These are phyloP conservation scores for Thozetella sp. DNA, from an alignment of 495 filamentous ascomycete species.

Conservation along the genomic window DNA sequence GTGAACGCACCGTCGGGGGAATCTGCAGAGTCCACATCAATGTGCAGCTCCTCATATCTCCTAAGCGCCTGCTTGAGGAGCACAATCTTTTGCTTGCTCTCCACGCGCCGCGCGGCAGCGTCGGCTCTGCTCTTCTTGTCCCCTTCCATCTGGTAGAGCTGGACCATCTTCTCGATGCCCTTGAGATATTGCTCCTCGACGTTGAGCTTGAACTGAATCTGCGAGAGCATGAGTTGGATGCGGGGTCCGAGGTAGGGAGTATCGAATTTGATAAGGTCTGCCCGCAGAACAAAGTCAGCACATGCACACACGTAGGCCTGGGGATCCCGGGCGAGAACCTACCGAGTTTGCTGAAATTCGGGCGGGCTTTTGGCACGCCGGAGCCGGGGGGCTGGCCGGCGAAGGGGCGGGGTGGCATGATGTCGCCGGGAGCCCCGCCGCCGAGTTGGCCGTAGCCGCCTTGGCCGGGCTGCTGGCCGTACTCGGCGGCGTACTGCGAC, in stretches of 20 bases:
- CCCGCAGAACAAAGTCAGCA: conserved; percentile 12
- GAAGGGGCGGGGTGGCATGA: conserved; percentile 87
- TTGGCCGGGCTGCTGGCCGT: conserved; percentile 44
- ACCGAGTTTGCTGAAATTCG: conserved; percentile 98
- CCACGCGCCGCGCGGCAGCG: conserved; percentile 83
- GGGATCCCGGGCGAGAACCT: conserved; percentile 28
- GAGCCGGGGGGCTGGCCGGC: conserved; percentile 70
- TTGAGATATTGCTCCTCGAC: conserved; percentile 99
- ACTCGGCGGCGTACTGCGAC: conserved; percentile 29
- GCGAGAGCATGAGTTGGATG: conserved; percentile 98
- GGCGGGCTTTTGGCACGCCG: conserved; percentile 70
- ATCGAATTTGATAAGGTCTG: conserved; percentile 99
- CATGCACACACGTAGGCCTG: neutral
- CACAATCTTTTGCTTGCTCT: conserved; percentile 98
- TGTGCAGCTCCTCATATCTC: conserved; percentile 95
- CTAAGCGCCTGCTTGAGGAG: conserved; percentile 93
- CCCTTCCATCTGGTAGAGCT: conserved; percentile 96
- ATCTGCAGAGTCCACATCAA: conserved; percentile 87
- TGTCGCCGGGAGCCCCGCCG: conserved; percentile 56
- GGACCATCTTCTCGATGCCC: conserved; percentile 99
- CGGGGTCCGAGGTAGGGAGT: conserved; percentile 93
- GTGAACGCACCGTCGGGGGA: conserved; percentile 71
- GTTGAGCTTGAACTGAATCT: conserved; percentile 97
- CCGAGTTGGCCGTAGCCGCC: conserved; percentile 34
- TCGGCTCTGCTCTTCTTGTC: conserved; percentile 93